Evolutionary conservation across 345 rosid genomes (phyloP).

Genomic region (Melaleuca quinquenervia): DNA sequence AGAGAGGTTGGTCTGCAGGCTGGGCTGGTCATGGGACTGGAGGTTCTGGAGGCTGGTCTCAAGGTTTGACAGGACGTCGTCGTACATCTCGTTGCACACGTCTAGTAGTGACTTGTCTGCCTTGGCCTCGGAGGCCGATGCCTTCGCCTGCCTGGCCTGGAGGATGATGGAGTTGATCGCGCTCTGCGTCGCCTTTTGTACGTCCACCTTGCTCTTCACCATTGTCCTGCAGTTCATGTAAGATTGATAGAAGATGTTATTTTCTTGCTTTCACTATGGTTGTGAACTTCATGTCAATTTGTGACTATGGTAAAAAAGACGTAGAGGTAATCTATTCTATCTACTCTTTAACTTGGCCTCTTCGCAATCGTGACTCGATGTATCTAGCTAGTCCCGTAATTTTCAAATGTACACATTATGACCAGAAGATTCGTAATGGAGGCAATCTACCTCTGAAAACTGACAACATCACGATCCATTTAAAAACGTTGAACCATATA

Average conservation of each 20-base stretch:
- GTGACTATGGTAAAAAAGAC: not conserved
- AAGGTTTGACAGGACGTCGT: slow-evolving; percentile 14
- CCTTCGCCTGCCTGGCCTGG: not conserved
- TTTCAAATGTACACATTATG: not conserved
- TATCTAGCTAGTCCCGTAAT: not conserved
- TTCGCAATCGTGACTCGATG: not conserved
- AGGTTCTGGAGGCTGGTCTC: slow-evolving; percentile 7
- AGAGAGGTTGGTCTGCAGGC: slow-evolving; percentile 20
- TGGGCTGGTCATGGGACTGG: slow-evolving; percentile 10
- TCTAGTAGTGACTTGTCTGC: not conserved
- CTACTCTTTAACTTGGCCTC: not conserved
- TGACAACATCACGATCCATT: not conserved
- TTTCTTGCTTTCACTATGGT: not conserved
- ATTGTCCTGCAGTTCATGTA: not conserved
- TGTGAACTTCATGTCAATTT: not conserved
- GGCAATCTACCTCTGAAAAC: not conserved
- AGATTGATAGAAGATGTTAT: not conserved
- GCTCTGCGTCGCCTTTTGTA: not conserved
- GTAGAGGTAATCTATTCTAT: not conserved
- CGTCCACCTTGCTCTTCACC: not conserved
- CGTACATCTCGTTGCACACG: slow-evolving; percentile 14
- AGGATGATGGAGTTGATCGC: slow-evolving; percentile 7
- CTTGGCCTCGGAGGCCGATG: not conserved
- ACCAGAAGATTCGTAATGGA: not conserved
- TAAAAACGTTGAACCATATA: not conserved